Evolutionary conservation across 495 filamentous ascomycete species (phyloP), one percentile per base, ranked within the genome.

Genomic region (Cetradonia linearis): DNA sequence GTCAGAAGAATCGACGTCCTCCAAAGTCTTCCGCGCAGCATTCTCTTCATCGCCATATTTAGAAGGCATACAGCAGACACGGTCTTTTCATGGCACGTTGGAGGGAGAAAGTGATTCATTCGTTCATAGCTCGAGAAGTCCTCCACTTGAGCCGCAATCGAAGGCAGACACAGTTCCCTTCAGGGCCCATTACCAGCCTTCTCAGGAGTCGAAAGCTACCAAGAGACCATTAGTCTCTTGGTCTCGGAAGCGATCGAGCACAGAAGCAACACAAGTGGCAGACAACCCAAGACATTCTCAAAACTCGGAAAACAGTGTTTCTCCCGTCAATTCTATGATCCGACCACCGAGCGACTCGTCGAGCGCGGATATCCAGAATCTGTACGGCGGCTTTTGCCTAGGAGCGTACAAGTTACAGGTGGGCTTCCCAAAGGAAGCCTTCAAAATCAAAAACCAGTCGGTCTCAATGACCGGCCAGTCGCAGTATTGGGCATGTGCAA

Each of bases 341-440:
- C 4, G 18, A 38, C 25, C 23, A 16, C 13, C 23, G 16, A 13
- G 11, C 8, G 16, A 27, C 14, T 56, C 36, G 23, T 27, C 34
- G 18, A 42, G 2, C n/a, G 65, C 67, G 16, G 58, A 61, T 63
- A 69, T 67, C 60, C 64, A 69, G 14, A 76, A 76, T 61, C 64
- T 66, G 37, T 76, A 73, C 64, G 71, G 71, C 42, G 76, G 75
- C 13, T 78, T 79, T 67, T 79, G 77, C 71, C 73, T 76, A 69
- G 76, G 77, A 10, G 75, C 75, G 6, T 78, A 70, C 69, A 70
- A 72, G 46, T 58, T 74, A 5, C 70, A 73, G 54, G 68, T 70
- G 34, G 72, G 74, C 2, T 58, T 70, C 9, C 68, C 62, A 55
- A 69, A 63, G 52, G 70, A 60, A 14, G 59, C 59, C n/a, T 55